phyloP scores from a whole-genome alignment of 2,329 filamentous ascomycete genomes.

The Rhynchosporium graminicola region DNA sequence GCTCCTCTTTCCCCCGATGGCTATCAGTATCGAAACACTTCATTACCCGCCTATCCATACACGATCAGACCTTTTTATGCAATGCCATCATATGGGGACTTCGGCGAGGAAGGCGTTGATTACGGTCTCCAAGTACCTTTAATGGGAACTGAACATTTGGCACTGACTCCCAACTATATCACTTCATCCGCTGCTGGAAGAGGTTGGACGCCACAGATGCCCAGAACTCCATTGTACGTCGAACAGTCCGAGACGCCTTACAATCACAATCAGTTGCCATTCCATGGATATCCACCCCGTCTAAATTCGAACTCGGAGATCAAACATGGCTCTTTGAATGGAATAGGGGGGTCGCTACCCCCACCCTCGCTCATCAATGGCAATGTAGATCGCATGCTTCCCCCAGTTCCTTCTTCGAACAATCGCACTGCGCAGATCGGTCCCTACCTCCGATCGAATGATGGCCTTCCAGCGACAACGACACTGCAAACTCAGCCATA shows the following conservation, averaged over 20 bases:
- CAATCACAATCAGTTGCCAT: slow-evolving; percentile 27
- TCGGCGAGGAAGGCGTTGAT: slow-evolving; percentile 34
- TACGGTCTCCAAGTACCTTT: slow-evolving; percentile 27
- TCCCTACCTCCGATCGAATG: slow-evolving; percentile 23
- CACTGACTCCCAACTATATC: slow-evolving; percentile 21
- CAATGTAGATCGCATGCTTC: slow-evolving; percentile 34
- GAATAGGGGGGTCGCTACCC: slow-evolving; percentile 26
- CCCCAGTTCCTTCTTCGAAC: slow-evolving; percentile 30
- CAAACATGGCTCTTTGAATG: slow-evolving; percentile 25
- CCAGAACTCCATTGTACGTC: slow-evolving; percentile 27
- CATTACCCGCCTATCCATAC: slow-evolving; percentile 27
- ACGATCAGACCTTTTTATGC: slow-evolving; percentile 29
- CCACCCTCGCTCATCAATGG: slow-evolving; percentile 12
- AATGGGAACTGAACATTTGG: slow-evolving; percentile 16
- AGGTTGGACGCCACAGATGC: slow-evolving; percentile 26
- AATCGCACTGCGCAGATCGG: slow-evolving; percentile 22
- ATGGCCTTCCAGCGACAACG: slow-evolving; percentile 21
- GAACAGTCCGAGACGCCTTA: slow-evolving; percentile 30
- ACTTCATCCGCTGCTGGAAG: slow-evolving; percentile 19
- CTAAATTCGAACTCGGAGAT: slow-evolving; percentile 28
- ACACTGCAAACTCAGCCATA: slow-evolving; percentile 25
- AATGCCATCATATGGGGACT: slow-evolving; percentile 30
- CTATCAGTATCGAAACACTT: slow-evolving; percentile 29
- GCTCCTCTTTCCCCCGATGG: slow-evolving; percentile 22
- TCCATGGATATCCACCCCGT: slow-evolving; percentile 29